Percentiles rank a stretch among this genome's conserved stretches.
These are phyloP conservation scores for Miscanthus lutarioriparius DNA, from an alignment of 176 grass and related monocot genomes.

Conservation along the genomic window DNA sequence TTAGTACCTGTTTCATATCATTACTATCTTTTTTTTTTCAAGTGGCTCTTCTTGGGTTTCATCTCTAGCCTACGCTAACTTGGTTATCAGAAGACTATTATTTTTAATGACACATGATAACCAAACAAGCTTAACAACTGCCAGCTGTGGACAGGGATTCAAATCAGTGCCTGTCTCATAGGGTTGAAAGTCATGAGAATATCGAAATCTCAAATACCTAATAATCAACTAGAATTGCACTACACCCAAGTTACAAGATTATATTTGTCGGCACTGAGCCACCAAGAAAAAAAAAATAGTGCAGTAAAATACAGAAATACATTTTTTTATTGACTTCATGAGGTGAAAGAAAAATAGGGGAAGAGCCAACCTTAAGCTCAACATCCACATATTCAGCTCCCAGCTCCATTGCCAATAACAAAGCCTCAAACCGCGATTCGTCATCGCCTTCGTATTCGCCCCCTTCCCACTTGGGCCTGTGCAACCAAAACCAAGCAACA, in stretches of 20 bases:
- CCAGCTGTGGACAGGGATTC: not conserved
- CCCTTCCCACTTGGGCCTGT: slow-evolving; percentile 97
- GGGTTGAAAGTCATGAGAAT: not conserved
- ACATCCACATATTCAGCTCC: slow-evolving; percentile 95
- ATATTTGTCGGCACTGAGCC: not conserved
- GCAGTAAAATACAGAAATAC: not conserved
- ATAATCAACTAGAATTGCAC: not conserved
- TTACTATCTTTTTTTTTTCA: not conserved
- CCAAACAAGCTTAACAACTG: not conserved
- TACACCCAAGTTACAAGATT: not conserved
- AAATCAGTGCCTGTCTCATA: not conserved
- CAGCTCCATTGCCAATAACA: slow-evolving; percentile 75
- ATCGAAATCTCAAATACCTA: not conserved
- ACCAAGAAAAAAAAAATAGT: not conserved
- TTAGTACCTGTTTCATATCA: not conserved
- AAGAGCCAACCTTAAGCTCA: slow-evolving; percentile 74
- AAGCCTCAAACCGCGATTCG: slow-evolving; percentile 59
- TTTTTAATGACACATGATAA: not conserved
- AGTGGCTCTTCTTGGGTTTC: not conserved
- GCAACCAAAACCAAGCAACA: not conserved
- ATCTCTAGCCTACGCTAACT: not conserved
- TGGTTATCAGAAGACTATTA: not conserved
- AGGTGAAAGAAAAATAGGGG: not conserved
- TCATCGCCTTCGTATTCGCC: slow-evolving; percentile 91
- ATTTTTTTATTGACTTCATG: not conserved